Base-by-base conservation (phyloP, 2,329 filamentous ascomycete species). In the Rhynchosporium graminicola region DNA sequence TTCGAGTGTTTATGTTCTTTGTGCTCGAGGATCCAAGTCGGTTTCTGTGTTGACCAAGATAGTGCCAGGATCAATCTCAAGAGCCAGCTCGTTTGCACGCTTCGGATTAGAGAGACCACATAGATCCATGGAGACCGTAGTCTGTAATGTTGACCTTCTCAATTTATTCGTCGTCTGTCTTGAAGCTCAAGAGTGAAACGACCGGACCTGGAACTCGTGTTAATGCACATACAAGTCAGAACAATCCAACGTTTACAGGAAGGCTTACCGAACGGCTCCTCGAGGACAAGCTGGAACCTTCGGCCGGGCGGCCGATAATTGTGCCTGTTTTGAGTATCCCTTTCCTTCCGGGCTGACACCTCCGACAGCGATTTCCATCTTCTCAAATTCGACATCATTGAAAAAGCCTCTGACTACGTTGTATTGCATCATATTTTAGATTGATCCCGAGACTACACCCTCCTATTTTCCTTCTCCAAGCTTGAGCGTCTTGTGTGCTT, bases 21-120 rank as follows among this genome's bases (percentile, higher is more conserved):
- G 66, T 1, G 79, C 80, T 8, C 51, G 51, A 42, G 51, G 51
- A 42, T 54, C 51, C 20, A 54, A 42, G 20, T 54, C 67, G 77
- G 74, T 1, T 80, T 78, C 4, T 75, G 79, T 0, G 76, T 88
- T 88, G 66, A 88, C 81, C 80, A 83, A 87, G 0, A 88, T 82
- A 13, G 76, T 80, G 0, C 86, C 85, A 0, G 82, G 80, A 67
- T 86, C 80, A 10, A 88, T 71, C 52, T 79, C 77, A 28, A 78
- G 71, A 0, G 82, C 85, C 48, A 88, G 80, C 5, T 76, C 74
- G 38, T 78, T 77, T 0, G 83, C 85, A 3, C 78, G 75, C 0
- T 74, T 74, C 0, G 83, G n/a, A 20, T 54, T 54, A 1, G 51
- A 54, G 20, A 8, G 51, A 54, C 51, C 51, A 54, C n/a, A 54